Evolutionary conservation across 179 eudicot genomes (phyloP), one percentile per base, ranked within the genome.

Genomic region (Beta corolliflora): DNA sequence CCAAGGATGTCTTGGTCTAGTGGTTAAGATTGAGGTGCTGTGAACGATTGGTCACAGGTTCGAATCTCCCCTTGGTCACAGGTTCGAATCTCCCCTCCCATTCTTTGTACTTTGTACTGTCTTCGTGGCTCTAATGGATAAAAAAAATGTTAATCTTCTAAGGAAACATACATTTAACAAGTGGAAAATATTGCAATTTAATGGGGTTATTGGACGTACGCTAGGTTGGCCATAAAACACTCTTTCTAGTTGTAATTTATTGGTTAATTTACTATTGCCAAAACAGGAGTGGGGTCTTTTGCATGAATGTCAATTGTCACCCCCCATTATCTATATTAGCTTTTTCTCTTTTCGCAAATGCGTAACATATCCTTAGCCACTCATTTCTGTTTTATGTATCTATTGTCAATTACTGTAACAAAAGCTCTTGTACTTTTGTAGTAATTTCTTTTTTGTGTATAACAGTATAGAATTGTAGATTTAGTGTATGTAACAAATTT

Each of bases 221-320:
- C 31, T 29, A 29, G 31, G 31, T 73, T 25, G 61, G 44, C 15
- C 55, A 77, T 77, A 9, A 31, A 48, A 67, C 13, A 31, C 31
- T 29, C 31, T 29, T 29, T 29, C 18, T 78, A 23, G 16, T 73
- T 72, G 36, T 50, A 6, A 5, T 68, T 44, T 14, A 3, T 67
- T 63, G 3, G 14, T 19, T 21, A n/a, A 16, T 50, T 7, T 23
- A 54, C 65, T 77, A 77, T 77, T 77, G 63, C 11, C 44, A 50
- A 52, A 71, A 82, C 45, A 46, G 5, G 16, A 73, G 63, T 41
- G 25, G 85, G 80, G 68, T 7, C 80, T 19, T 19, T 15, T 60
- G 58, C 36, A 53, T 75, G 77, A 80, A 80, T 80, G 74, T 80
- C 55, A 54, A 61, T 36, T 67, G 76, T 55, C 66, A 64, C 23